Base-by-base conservation (phyloP, 306 rosid genomes). In the Medicago ruthenica region DNA sequence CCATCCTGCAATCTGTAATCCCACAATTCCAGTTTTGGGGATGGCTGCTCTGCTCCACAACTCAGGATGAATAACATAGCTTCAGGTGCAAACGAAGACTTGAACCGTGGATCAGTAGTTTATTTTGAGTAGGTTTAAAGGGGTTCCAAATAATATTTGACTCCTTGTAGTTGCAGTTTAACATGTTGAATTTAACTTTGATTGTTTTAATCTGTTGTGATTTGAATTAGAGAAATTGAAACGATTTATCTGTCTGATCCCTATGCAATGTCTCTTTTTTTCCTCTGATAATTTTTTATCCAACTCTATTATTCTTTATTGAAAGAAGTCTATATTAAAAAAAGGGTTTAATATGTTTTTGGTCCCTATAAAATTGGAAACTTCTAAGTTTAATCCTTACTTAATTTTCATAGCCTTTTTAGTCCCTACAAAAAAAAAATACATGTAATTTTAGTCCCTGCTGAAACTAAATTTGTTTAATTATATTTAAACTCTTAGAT, bases 121-220 rank as follows among this genome's bases (percentile, higher is more conserved):
- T 65, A 57, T 48, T 34, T 21, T 39, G 73, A 70, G 41, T 58
- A 31, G 77, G 76, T 50, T 61, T 70, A 61, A 71, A 61, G 20
- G 77, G 50, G 16, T 17, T 64, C 74, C 27, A 24, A 63, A 54
- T 71, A 17, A 16, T 41, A 50, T 51, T 37, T 79, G 42, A 5
- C 27, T 61, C 40, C 47, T 71, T 71, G 37, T 62, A 22, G 40
- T 37, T 61, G 41, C 45, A 39, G 44, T 62, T 64, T 41, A 40
- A 59, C 63, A 14, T 78, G 17, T 39, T 31, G 42, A 78, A 20
- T 34, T 67, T 9, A 71, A 79, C 67, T 22, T 39, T 36, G 76
- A 48, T 42, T 76, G 37, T 64, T 64, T 63, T 2, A 24, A 20
- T 63, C 10, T 24, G 41, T 24, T 74, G 47, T 22, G 51, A 9